A percentile compares a stretch with the other conserved stretches of the same genome.
These are phyloP conservation scores for Collybiopsis confluens DNA, from an alignment of 768 basidiomycete genomes.

Conservation along the genomic window DNA sequence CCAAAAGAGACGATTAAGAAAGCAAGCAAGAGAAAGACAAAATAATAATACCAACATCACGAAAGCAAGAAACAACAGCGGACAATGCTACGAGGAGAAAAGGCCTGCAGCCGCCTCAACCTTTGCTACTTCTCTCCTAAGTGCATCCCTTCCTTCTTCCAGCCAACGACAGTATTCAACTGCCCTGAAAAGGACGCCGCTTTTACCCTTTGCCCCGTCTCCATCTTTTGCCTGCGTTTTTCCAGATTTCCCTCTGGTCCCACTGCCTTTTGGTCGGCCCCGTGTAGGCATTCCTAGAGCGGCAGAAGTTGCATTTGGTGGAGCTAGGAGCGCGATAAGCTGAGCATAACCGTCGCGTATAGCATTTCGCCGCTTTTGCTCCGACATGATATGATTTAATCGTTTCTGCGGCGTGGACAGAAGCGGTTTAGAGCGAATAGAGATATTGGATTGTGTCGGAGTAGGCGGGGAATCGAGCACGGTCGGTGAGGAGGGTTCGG, in stretches of 20 bases:
- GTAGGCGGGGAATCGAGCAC: constrained; percentile 14
- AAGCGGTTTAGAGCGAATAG: constrained; percentile 53
- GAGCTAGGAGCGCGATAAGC: constrained; percentile 74
- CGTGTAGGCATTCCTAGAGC: constrained; percentile 72
- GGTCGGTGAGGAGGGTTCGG: not conserved
- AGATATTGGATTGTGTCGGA: constrained; percentile 16
- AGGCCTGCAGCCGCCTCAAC: constrained; percentile 43
- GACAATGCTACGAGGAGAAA: not conserved
- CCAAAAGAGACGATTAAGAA: not conserved
- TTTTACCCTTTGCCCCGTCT: constrained; percentile 66
- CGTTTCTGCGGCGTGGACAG: constrained; percentile 84
- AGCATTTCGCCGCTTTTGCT: constrained; percentile 89
- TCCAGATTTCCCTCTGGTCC: constrained; percentile 24
- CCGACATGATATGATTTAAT: constrained; percentile 91
- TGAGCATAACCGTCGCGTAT: constrained; percentile 90
- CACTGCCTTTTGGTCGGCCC: constrained; percentile 78
- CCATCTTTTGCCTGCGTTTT: not conserved
- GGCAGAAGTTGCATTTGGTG: constrained; percentile 58
- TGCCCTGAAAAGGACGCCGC: constrained; percentile 82
- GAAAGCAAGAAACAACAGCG: not conserved
- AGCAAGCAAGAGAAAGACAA: not conserved
- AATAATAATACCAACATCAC: not conserved
- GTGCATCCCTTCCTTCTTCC: constrained; percentile 72
- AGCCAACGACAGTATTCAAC: constrained; percentile 84
- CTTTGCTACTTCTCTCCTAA: constrained; percentile 62